Conservation (phyloP, 1,284 basidiomycete species). For the Thelephora terrestris region DNA sequence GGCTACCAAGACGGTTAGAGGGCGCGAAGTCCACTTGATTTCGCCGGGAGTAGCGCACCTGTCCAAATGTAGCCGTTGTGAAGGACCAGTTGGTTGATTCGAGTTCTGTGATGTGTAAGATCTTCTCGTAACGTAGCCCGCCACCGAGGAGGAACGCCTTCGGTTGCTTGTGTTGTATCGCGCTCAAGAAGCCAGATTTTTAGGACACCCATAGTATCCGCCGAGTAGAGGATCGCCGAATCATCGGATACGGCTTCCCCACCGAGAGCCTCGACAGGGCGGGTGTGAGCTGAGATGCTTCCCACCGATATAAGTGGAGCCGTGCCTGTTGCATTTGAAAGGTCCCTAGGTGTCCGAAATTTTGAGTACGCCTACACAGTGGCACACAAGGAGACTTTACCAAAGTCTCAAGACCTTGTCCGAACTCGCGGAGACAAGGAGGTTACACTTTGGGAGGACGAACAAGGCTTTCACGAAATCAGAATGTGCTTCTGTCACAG, state of each 20-base stretch:
- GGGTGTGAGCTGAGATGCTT: conserved; percentile 63
- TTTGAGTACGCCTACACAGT: not conserved
- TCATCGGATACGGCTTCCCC: conserved; percentile 34
- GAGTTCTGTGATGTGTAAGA: conserved; percentile 65
- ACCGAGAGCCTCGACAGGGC: conserved; percentile 58
- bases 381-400: conserved; percentile 29
- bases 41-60: conserved; percentile 36
- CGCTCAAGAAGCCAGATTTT: conserved; percentile 57
- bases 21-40: not conserved
- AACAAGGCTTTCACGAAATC: conserved; percentile 84
- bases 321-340: conserved; percentile 32
- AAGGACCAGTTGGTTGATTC: conserved; percentile 64
- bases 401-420: conserved; percentile 87
- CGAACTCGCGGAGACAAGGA: conserved; percentile 82
- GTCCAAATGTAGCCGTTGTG: conserved; percentile 73
- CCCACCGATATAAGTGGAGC: conserved; percentile 43
- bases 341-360: conserved; percentile 39
- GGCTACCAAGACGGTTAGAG: conserved; percentile 33
- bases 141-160: conserved; percentile 38
- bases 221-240: conserved; percentile 57
- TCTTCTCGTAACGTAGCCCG: conserved; percentile 43
- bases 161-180: conserved; percentile 24
- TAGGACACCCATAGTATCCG: conserved; percentile 81
- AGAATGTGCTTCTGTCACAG: conserved; percentile 65
- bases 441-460: conserved; percentile 50